phyloP scores from a whole-genome alignment of 1,284 basidiomycete genomes.

The Quambalaria eucalypti region DNA sequence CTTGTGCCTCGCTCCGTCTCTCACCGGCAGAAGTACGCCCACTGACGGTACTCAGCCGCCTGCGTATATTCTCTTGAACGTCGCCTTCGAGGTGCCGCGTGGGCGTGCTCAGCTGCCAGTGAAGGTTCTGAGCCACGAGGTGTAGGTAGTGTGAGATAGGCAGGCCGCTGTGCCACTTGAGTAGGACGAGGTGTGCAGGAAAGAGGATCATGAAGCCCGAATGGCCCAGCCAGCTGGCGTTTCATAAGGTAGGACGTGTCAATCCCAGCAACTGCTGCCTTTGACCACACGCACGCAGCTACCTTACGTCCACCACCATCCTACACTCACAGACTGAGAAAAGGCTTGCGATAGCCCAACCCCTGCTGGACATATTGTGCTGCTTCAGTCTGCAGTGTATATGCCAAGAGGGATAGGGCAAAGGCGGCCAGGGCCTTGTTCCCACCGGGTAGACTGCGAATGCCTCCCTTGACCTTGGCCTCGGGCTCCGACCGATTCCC shows the following conservation, averaged over 20 bases:
- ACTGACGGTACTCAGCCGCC: neutral
- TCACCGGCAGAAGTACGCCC: neutral
- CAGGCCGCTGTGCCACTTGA: constrained; percentile 15
- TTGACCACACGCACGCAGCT: neutral
- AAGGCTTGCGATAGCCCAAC: constrained; percentile 39
- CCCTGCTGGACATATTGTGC: constrained; percentile 42
- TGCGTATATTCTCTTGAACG: neutral
- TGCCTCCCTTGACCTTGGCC: too few relatives aligned
- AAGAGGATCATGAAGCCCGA: constrained; percentile 34
- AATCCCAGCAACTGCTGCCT: neutral
- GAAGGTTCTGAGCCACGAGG: constrained; percentile 30
- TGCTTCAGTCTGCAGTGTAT: constrained; percentile 43
- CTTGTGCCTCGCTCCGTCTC: neutral
- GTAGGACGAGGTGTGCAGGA: constrained; percentile 33
- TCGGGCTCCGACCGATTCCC: too few relatives aligned
- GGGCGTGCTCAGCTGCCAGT: constrained; percentile 31
- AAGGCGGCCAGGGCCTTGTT: constrained; percentile 37
- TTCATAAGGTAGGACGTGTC: neutral
- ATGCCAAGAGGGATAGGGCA: constrained; percentile 29
- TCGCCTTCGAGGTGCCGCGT: constrained; percentile 2
- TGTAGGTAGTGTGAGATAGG: constrained; percentile 26
- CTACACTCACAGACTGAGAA: constrained; percentile 21
- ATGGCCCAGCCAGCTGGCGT: constrained; percentile 35
- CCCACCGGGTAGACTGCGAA: too few relatives aligned
- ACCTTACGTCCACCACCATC: neutral